Base-by-base conservation (phyloP, 2,329 filamentous ascomycete species). In the Fonsecaea monophora region DNA sequence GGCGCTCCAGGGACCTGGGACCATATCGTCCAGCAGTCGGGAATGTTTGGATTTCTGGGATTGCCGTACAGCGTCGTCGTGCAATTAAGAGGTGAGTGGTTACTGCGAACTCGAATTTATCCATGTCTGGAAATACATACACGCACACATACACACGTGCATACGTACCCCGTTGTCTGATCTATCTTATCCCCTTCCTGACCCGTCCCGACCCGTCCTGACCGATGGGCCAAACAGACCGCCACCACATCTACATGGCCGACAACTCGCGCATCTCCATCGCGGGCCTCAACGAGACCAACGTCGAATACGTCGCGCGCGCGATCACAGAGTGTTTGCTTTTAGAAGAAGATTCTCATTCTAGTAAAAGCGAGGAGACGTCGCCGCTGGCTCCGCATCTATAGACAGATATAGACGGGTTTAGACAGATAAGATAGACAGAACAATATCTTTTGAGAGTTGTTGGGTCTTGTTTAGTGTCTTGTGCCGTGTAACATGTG, bases 201-300 rank as follows among this genome's bases (percentile, higher is more conserved):
- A 25, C 25, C 25, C 25, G 25, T 25, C 25, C 25, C 25, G 25
- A 25, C 25, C 25, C 2, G 25, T 25, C 25, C 25, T 25, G 25
- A 25, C 25, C 2, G 25, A 25, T 3, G 2, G 25, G 25, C 25
- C 25, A 5, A 53, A 8, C 40, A 53, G 56, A 80, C 30, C 76
- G 80, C 64, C 79, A 78, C 65, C 80, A 81, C 73, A 75, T 81
- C 64, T 81, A 81, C 72, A 73, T 81, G 65, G 74, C 78, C 62
- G 78, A 77, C 64, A 79, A 77, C 37, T 77, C 77, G 58, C 74
- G 78, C 65, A 77, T 77, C 37, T 80, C 78, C 13, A 77, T 80
- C 67, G 54, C n/a, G 18, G 57, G 56, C 78, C 77, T 80, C 73
- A 80, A 77, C 71, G 68, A 77, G 61, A 77, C 76, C 60, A 80